Evolutionary conservation across 2,329 filamentous ascomycete species (phyloP).

Genomic region (Metarhizium humberi): DNA sequence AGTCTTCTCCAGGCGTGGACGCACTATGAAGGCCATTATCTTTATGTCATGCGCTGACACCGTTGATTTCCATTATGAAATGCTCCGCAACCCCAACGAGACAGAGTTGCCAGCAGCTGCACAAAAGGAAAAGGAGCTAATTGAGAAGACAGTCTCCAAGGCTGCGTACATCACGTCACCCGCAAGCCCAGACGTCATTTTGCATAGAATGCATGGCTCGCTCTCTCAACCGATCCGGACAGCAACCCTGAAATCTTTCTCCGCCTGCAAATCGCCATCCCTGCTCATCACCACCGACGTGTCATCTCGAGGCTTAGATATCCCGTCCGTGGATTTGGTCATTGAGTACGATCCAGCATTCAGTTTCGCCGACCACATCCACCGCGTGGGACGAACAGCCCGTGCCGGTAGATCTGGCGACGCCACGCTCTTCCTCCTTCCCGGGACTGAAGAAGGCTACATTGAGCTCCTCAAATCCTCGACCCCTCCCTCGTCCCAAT

Average conservation of each 20-base stretch:
- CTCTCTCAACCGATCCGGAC: conserved; percentile 82
- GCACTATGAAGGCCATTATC: conserved; percentile 92
- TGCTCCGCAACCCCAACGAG: conserved; percentile 47
- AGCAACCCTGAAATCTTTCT: conserved; percentile 73
- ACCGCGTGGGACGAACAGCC: conserved; percentile 89
- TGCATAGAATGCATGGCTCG: conserved; percentile 87
- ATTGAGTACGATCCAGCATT: conserved; percentile 96
- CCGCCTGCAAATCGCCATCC: conserved; percentile 61
- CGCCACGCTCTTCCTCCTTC: conserved; percentile 81
- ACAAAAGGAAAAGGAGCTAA: conserved; percentile 24
- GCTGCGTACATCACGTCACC: conserved; percentile 65
- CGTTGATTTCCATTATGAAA: conserved; percentile 90
- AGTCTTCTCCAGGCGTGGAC: conserved; percentile 78
- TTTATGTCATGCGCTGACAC: conserved; percentile 97
- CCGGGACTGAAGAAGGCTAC: conserved; percentile 88
- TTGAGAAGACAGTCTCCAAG: conserved; percentile 54
- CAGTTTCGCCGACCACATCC: conserved; percentile 84
- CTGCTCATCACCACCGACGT: conserved; percentile 93
- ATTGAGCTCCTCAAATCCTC: conserved; percentile 57
- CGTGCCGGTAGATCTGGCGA: conserved; percentile 83
- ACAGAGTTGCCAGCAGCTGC: conserved; percentile 16
- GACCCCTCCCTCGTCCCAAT: conserved; percentile 37
- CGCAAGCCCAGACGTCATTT: conserved; percentile 61
- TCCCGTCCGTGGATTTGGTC: conserved; percentile 89
- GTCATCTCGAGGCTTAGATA: conserved; percentile 86